phyloP scores from a whole-genome alignment of 768 basidiomycete species.

The Calvatia gigantea region DNA sequence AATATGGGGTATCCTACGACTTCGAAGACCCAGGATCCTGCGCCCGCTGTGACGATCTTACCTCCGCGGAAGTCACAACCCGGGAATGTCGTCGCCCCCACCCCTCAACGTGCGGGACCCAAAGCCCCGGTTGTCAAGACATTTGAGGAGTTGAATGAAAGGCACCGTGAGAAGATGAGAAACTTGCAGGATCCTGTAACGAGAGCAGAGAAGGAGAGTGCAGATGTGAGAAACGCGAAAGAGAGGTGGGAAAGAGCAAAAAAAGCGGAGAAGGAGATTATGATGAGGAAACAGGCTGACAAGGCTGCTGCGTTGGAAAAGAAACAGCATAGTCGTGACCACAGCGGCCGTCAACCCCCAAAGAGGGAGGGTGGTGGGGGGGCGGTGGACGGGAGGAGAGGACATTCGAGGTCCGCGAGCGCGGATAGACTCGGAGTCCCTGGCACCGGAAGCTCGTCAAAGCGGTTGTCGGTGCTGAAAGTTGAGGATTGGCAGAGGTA shows the following conservation, averaged over 20 bases:
- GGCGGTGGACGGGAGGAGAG: constrained; percentile 21
- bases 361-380: constrained; percentile 28
- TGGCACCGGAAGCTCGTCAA: constrained; percentile 45
- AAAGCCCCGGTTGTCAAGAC: constrained; percentile 64
- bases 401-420: constrained; percentile 54
- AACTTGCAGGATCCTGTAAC: constrained; percentile 83
- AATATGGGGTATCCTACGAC: constrained; percentile 6
- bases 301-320: constrained; percentile 55
- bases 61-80: constrained; percentile 39
- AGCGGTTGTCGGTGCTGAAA: constrained; percentile 70
- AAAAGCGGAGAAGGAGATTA: constrained; percentile 69
- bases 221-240: constrained; percentile 70
- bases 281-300: constrained; percentile 70
- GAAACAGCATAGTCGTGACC: constrained; percentile 40
- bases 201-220: constrained; percentile 74
- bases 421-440: constrained; percentile 53
- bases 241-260: constrained; percentile 82
- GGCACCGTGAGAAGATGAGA: constrained; percentile 81
- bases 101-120: constrained; percentile 44
- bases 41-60: constrained; percentile 37
- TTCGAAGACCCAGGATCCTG: neutral
- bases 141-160: constrained; percentile 83
- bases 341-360: constrained; percentile 33
- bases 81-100: constrained; percentile 35
- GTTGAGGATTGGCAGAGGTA: constrained; percentile 84